phyloP scores from a whole-genome alignment of 768 basidiomycete genomes.

The Collybia sordida region DNA sequence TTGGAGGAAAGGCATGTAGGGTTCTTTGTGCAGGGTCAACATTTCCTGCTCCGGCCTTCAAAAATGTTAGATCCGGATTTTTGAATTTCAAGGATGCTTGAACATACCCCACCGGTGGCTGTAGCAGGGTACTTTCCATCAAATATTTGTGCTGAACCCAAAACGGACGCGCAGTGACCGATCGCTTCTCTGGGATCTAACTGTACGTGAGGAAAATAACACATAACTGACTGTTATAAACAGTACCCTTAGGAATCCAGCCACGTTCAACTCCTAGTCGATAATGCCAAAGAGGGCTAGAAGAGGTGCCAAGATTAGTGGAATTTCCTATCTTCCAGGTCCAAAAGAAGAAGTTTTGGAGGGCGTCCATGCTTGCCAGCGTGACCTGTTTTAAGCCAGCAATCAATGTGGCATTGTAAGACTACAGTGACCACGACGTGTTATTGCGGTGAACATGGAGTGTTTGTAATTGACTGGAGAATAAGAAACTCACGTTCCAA shows the following conservation, averaged over 20 bases:
- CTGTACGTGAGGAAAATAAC: background rate
- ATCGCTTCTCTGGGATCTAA: constrained; percentile 46
- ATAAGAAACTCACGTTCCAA: constrained; percentile 35
- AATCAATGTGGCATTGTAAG: constrained; percentile 60
- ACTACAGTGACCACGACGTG: constrained; percentile 22
- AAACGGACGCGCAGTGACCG: constrained; percentile 40
- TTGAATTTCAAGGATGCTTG: background rate
- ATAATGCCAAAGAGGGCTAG: constrained; percentile 86
- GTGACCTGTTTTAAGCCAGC: constrained; percentile 62
- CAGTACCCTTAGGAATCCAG: constrained; percentile 78
- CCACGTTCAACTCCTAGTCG: constrained; percentile 81
- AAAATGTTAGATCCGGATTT: background rate
- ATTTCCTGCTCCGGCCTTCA: constrained; percentile 54
- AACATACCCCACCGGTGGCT: constrained; percentile 65
- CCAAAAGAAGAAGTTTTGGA: constrained; percentile 96
- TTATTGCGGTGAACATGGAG: too few species aligned
- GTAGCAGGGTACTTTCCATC: constrained; percentile 56
- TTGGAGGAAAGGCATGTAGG: constrained; percentile 63
- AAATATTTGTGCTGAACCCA: constrained; percentile 43
- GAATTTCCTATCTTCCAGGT: constrained; percentile 94
- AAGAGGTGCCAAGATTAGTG: constrained; percentile 61
- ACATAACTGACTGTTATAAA: background rate
- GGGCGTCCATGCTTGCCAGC: constrained; percentile 82
- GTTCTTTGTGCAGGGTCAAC: constrained; percentile 52
- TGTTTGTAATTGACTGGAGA: background rate